Conservation (phyloP, 169 alveolate genomes). For the Blepharisma undulans region DNA sequence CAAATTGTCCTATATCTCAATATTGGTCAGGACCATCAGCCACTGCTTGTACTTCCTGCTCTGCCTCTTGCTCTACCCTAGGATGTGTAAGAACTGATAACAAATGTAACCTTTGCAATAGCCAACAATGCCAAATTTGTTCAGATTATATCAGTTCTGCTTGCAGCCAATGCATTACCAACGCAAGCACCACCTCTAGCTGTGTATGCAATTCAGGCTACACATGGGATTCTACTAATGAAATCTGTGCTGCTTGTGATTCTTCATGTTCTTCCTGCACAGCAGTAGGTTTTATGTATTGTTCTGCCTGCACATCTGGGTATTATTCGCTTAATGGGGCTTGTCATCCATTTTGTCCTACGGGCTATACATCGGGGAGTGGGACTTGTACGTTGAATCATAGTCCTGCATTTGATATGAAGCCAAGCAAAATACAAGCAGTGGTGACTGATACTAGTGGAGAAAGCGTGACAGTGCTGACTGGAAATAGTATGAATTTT, state of each 20-base stretch:
- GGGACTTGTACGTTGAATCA: not conserved
- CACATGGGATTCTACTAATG: slow-evolving; percentile 23
- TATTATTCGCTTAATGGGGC: not conserved
- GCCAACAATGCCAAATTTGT: not conserved
- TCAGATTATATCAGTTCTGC: not conserved
- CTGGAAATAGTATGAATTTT: not conserved
- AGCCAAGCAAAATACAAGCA: not conserved
- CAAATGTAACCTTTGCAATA: not conserved
- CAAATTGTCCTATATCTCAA: not conserved
- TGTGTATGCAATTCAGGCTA: slow-evolving; percentile 9
- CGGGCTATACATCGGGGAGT: not conserved
- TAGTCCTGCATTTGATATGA: not conserved
- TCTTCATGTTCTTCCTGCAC: slow-evolving; percentile 7
- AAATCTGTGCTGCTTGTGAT: not conserved
- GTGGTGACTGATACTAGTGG: not conserved
- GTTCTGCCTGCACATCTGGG: not conserved
- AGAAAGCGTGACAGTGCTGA: not conserved
- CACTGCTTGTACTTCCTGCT: not conserved
- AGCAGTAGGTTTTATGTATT: not conserved
- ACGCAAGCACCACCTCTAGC: not conserved
- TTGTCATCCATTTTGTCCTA: slow-evolving; percentile 35
- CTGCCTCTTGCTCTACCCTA: not conserved
- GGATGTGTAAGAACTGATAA: not conserved
- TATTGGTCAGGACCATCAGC: not conserved
- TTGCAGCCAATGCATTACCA: not conserved